Conservation (phyloP, 768 basidiomycete genomes). For the Psilocybe subaeruginosa region DNA sequence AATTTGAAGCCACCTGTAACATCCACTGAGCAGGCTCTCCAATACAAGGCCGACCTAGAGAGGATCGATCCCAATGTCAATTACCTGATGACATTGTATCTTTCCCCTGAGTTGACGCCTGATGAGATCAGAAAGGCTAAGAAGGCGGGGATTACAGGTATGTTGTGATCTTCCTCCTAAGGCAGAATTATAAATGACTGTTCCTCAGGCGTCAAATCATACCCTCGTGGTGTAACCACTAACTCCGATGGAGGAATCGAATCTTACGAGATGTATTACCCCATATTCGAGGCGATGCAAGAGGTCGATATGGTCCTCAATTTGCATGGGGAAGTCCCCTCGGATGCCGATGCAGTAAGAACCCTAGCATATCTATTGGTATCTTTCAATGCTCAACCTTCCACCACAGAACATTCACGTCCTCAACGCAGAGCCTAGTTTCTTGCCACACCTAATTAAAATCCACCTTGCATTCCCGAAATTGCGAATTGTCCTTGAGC, state of each 20-base stretch:
- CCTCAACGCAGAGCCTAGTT: slow-evolving; percentile 89
- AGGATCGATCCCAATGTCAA: slow-evolving; percentile 75
- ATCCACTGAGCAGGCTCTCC: slow-evolving; percentile 75
- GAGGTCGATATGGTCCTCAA: slow-evolving; percentile 93
- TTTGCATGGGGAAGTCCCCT: slow-evolving; percentile 96
- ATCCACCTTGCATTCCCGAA: slow-evolving; percentile 84
- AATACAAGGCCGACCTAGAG: slow-evolving; percentile 78
- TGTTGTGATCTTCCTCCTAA: slow-evolving; percentile 8
- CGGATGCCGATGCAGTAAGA: slow-evolving; percentile 66
- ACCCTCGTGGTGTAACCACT: slow-evolving; percentile 96
- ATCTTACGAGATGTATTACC: slow-evolving; percentile 92
- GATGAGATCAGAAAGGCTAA: slow-evolving; percentile 90
- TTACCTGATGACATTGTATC: slow-evolving; percentile 96
- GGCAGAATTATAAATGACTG: not conserved
- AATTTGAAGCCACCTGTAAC: slow-evolving; percentile 91
- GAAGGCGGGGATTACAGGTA: slow-evolving; percentile 75
- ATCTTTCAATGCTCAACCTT: slow-evolving; percentile 1
- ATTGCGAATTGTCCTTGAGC: slow-evolving; percentile 95
- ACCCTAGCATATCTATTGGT: not conserved
- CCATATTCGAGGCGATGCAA: slow-evolving; percentile 93
- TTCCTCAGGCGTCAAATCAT: slow-evolving; percentile 85
- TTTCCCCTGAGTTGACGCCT: slow-evolving; percentile 89
- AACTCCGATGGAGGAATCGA: slow-evolving; percentile 97
- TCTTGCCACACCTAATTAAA: slow-evolving; percentile 84
- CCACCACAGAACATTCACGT: slow-evolving; percentile 78